Percentiles rank a stretch among this genome's conserved stretches.
Evolutionary conservation across 1,139 yeast genomes (phyloP).

Genomic region (Yueomyces sp.): DNA sequence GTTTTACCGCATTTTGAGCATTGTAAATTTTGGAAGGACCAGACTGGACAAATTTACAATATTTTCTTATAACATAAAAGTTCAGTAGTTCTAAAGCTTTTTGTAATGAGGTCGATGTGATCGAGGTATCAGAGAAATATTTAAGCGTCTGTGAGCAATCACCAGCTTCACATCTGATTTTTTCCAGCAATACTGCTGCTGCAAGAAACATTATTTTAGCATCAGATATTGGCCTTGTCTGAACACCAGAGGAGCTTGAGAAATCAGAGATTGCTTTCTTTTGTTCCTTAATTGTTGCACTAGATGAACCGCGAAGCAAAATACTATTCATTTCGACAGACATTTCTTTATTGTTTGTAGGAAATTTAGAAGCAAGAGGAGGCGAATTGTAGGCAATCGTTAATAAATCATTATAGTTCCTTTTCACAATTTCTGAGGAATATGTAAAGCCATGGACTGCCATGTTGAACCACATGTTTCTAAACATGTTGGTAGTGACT

Average conservation of each 20-base stretch:
- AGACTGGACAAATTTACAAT: slow-evolving; percentile 26
- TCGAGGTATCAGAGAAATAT: slow-evolving; percentile 80
- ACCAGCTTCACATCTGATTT: slow-evolving; percentile 67
- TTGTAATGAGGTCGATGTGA: slow-evolving; percentile 48
- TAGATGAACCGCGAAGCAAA: slow-evolving; percentile 79
- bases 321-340: slow-evolving; percentile 87
- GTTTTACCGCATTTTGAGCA: slow-evolving; percentile 52
- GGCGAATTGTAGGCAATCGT: slow-evolving; percentile 82
- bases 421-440: slow-evolving; percentile 42
- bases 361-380: slow-evolving; percentile 78
- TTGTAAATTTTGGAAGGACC: slow-evolving; percentile 31
- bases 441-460: slow-evolving; percentile 79
- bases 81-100: slow-evolving; percentile 58
- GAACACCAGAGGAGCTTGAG: slow-evolving; percentile 24
- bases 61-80: slow-evolving; percentile 46
- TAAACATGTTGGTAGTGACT: slow-evolving; percentile 35
- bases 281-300: slow-evolving; percentile 69
- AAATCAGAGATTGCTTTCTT: slow-evolving; percentile 35
- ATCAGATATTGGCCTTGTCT: slow-evolving; percentile 38
- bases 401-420: slow-evolving; percentile 37
- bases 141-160: slow-evolving; percentile 61
- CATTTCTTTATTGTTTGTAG: slow-evolving; percentile 81
- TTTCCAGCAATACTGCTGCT: slow-evolving; percentile 68
- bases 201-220: slow-evolving; percentile 84
- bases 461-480: slow-evolving; percentile 90